phyloP scores from a whole-genome alignment of 768 basidiomycete species.

The Lactarius hengduanensis region DNA sequence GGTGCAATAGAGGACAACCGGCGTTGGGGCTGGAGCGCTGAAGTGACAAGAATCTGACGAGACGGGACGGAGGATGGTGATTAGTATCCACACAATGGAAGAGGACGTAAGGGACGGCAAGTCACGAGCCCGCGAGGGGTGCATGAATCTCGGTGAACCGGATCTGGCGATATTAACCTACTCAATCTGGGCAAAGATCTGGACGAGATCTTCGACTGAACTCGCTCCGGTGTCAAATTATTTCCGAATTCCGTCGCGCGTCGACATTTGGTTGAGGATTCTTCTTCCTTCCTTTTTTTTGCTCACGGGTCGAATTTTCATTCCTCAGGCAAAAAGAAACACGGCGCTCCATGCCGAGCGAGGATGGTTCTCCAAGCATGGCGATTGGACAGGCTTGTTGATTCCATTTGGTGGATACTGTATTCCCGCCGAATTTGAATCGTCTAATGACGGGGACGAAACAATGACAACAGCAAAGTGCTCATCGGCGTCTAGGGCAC shows the following conservation, averaged over 20 bases:
- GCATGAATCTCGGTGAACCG: conserved; percentile 1
- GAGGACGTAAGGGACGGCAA: neutral
- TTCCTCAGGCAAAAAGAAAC: neutral
- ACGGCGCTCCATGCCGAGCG: neutral
- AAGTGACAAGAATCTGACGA: neutral
- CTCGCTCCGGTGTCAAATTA: conserved; percentile 18
- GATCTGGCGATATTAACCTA: conserved; percentile 20
- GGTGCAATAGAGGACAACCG: neutral
- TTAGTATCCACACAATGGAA: neutral
- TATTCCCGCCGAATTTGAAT: conserved; percentile 9
- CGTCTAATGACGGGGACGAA: conserved; percentile 10
- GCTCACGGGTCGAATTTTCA: neutral
- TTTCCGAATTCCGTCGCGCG: conserved; percentile 4
- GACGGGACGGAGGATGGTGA: neutral
- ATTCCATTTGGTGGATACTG: neutral
- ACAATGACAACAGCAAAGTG: neutral
- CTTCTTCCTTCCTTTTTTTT: conserved; percentile 6
- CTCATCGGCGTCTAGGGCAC: neutral
- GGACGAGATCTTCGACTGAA: conserved; percentile 23
- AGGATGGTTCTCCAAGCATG: neutral
- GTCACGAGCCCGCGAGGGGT: neutral
- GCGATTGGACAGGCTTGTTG: conserved; percentile 1
- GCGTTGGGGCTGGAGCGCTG: neutral
- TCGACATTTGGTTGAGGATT: conserved; percentile 2
- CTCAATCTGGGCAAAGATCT: conserved; percentile 21